These are phyloP conservation scores for Chytriomyces confervae DNA, from an alignment of 192 early-diverging fungal species.

Conservation along the genomic window DNA sequence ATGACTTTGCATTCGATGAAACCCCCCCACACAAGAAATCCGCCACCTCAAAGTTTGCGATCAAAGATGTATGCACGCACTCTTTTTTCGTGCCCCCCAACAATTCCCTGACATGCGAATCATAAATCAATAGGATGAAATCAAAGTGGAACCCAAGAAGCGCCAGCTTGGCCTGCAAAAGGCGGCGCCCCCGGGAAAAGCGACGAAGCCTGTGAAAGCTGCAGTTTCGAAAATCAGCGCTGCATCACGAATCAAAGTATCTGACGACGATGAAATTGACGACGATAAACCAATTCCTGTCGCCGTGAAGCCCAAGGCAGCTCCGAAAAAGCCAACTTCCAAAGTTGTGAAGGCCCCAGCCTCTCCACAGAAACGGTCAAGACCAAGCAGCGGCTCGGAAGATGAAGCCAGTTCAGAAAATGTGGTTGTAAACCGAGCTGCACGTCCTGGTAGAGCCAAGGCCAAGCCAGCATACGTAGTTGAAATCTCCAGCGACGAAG, in stretches of 20 bases:
- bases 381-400: background rate
- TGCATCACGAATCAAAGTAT: background rate
- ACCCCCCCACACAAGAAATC: slow-evolving; percentile 26
- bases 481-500: slow-evolving; percentile 1
- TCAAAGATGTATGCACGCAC: slow-evolving; percentile 1
- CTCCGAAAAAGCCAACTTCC: background rate
- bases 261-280: slow-evolving; percentile 8
- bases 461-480: slow-evolving; percentile 1
- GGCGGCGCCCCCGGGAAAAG: slow-evolving; percentile 20
- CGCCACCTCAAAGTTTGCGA: slow-evolving; percentile 3
- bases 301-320: background rate
- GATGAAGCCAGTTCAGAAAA: background rate
- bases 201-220: slow-evolving; percentile 5
- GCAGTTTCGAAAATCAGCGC: background rate
- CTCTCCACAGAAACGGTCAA: slow-evolving; percentile 18
- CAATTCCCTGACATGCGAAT: background rate
- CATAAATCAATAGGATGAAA: background rate
- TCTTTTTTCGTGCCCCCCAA: background rate
- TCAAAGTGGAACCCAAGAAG: slow-evolving; percentile 7
- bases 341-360: background rate
- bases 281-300: slow-evolving; percentile 25
- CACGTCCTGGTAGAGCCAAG: background rate
- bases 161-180: slow-evolving; percentile 23
- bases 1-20: slow-evolving; percentile 23
- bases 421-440: background rate